A percentile compares a stretch with the other conserved stretches of the same genome.
phyloP scores from a whole-genome alignment of 805 yeast genomes.

The Wickerhamiella qilinensis region DNA sequence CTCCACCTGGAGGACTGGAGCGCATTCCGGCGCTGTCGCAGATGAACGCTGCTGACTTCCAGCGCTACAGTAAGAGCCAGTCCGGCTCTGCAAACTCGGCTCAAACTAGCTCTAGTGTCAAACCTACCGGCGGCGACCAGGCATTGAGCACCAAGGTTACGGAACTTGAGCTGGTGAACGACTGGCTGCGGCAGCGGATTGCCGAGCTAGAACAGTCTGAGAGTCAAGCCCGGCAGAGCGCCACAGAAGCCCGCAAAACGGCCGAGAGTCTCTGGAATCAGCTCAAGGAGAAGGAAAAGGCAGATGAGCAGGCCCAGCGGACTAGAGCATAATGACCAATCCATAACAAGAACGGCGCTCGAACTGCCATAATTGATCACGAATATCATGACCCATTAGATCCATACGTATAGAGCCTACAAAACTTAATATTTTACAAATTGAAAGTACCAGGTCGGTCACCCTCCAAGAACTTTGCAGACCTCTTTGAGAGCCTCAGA shows the following conservation, averaged over 20 bases:
- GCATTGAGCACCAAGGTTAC: slow-evolving; percentile 58
- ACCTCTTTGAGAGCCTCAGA: too few relatives aligned
- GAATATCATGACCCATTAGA: too few relatives aligned
- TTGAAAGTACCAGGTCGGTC: too few relatives aligned
- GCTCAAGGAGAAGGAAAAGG: not conserved
- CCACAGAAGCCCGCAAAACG: slow-evolving; percentile 6
- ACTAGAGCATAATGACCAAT: too few relatives aligned
- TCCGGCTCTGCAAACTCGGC: not conserved
- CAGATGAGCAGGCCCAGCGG: too few relatives aligned
- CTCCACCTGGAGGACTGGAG: slow-evolving; percentile 14
- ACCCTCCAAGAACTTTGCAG: too few relatives aligned
- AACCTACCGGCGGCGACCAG: slow-evolving; percentile 18
- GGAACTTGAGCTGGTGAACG: slow-evolving; percentile 83
- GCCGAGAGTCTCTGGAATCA: slow-evolving; percentile 6
- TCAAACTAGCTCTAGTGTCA: not conserved
- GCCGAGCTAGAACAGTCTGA: slow-evolving; percentile 51
- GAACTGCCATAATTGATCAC: too few relatives aligned
- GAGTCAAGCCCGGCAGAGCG: slow-evolving; percentile 18
- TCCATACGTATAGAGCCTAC: too few relatives aligned
- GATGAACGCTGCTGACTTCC: slow-evolving; percentile 13
- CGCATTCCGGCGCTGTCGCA: slow-evolving; percentile 16
- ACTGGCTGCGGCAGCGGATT: slow-evolving; percentile 67
- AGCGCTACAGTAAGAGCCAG: slow-evolving; percentile 1
- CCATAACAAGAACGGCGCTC: too few relatives aligned
- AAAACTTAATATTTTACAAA: too few relatives aligned